phyloP scores from a whole-genome alignment of 345 rosid species.

The Eucalyptus pauciflora region DNA sequence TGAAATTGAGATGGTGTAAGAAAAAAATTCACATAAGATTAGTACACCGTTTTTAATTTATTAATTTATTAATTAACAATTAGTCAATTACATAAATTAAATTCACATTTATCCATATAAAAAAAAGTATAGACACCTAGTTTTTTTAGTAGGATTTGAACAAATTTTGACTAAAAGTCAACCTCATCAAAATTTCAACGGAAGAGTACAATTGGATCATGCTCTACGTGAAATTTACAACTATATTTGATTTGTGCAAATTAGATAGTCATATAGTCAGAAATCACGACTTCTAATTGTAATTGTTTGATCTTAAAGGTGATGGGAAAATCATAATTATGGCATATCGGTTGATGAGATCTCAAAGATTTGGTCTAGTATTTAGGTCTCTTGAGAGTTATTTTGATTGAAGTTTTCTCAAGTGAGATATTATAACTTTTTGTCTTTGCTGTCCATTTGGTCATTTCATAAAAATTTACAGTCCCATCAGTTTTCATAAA shows the following conservation, averaged over 20 bases:
- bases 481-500: neutral
- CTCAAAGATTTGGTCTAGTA: neutral
- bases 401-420: neutral
- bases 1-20: neutral
- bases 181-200: neutral
- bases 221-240: neutral
- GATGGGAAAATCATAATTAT: neutral
- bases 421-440: neutral
- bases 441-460: neutral
- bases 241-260: rapidly evolving
- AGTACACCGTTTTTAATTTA: neutral
- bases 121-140: neutral
- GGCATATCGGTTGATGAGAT: neutral
- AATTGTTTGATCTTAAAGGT: neutral
- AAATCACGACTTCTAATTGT: too few species aligned
- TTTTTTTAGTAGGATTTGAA: neutral
- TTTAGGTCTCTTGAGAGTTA: neutral
- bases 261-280: too few species aligned
- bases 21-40: neutral
- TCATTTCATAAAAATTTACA: neutral
- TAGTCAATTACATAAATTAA: neutral
- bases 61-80: neutral
- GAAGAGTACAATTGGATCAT: neutral
- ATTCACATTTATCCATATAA: neutral
- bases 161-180: neutral